These are phyloP conservation scores for Maudiozyma saulgeensis DNA, from an alignment of 805 yeast species.

Conservation along the genomic window DNA sequence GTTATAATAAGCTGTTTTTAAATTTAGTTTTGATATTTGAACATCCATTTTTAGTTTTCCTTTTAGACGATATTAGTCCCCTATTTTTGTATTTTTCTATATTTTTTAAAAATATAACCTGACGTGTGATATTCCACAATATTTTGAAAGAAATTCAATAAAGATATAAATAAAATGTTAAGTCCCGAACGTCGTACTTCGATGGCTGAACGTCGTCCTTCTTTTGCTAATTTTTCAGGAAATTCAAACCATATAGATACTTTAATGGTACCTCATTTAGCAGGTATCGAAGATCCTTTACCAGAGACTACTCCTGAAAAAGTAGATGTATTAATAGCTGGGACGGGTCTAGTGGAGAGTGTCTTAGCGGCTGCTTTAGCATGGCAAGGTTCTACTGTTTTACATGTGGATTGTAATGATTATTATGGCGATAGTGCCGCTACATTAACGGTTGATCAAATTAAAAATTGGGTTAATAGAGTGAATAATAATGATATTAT, in stretches of 20 bases:
- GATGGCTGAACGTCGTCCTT: slow-evolving; percentile 60
- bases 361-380: slow-evolving; percentile 88
- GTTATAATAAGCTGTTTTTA: too few species aligned
- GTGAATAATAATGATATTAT: slow-evolving; percentile 40
- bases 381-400: slow-evolving; percentile 95
- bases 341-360: slow-evolving; percentile 86
- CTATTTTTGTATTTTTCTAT: not conserved
- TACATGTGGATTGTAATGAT: slow-evolving; percentile 77
- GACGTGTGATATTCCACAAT: too few species aligned
- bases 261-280: slow-evolving; percentile 52
- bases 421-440: slow-evolving; percentile 88
- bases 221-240: slow-evolving; percentile 29
- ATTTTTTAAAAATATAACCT: too few species aligned
- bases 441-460: slow-evolving; percentile 77
- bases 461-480: slow-evolving; percentile 69
- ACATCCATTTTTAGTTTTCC: not conserved
- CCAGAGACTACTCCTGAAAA: slow-evolving; percentile 52
- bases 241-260: slow-evolving; percentile 12
- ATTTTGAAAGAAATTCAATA: not conserved
- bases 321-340: slow-evolving; percentile 83
- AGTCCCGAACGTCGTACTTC: slow-evolving; percentile 45
- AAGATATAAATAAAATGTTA: slow-evolving; percentile 11
- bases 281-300: slow-evolving; percentile 69
- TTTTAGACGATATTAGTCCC: too few species aligned
- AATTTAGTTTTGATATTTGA: too few species aligned